Conservation (phyloP, 768 basidiomycete genomes). For the Boletus barrowsii region DNA sequence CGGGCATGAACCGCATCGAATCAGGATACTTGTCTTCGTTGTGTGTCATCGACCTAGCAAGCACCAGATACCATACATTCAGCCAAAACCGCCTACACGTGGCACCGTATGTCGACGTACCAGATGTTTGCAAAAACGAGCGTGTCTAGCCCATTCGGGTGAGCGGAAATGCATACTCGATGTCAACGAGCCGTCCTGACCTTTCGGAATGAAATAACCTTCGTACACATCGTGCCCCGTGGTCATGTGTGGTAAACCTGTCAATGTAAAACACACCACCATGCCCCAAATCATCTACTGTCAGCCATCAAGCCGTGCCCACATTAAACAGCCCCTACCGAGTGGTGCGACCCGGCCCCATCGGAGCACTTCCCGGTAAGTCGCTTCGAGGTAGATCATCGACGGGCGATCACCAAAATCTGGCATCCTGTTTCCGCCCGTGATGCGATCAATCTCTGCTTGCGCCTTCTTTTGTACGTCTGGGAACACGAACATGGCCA, state of each 20-base stretch:
- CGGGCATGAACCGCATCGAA: constrained; percentile 35
- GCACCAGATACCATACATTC: background rate
- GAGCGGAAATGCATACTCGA: background rate
- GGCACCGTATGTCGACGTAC: constrained; percentile 1
- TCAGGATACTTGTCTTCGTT: constrained; percentile 34
- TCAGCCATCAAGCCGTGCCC: background rate
- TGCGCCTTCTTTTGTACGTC: constrained; percentile 38
- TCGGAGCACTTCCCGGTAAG: constrained; percentile 33
- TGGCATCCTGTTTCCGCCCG: constrained; percentile 32
- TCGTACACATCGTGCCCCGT: constrained; percentile 42
- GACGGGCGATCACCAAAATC: constrained; percentile 27
- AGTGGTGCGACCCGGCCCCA: constrained; percentile 37
- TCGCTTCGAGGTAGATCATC: constrained; percentile 26
- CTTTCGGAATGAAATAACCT: constrained; percentile 54
- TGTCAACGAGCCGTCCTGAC: constrained; percentile 16
- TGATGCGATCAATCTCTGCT: constrained; percentile 33
- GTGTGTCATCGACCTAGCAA: constrained; percentile 29
- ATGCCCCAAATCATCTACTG: background rate
- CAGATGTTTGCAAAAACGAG: constrained; percentile 25
- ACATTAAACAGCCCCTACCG: constrained; percentile 13
- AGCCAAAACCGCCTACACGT: background rate
- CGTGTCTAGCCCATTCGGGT: constrained; percentile 17
- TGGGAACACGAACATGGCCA: constrained; percentile 38
- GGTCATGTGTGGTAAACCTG: constrained; percentile 33
- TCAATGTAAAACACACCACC: no score